phyloP scores from a whole-genome alignment of 257 asterid species.

The Primulina tabacum region DNA sequence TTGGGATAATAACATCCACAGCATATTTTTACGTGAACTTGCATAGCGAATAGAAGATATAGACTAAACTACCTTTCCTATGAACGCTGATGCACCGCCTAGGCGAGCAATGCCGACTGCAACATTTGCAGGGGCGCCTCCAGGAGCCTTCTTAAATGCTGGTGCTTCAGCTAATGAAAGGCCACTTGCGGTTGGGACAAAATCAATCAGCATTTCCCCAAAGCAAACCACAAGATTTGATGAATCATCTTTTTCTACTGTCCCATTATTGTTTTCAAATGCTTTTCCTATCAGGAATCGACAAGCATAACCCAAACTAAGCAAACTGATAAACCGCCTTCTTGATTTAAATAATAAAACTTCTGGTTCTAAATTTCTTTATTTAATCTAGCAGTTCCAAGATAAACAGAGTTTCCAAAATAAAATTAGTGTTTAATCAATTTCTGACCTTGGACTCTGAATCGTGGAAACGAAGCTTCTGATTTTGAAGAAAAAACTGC shows the following conservation, averaged over 20 bases:
- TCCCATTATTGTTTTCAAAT: conserved; percentile 44
- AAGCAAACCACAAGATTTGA: conserved; percentile 78
- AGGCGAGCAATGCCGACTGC: conserved; percentile 99
- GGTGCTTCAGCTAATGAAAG: conserved; percentile 91
- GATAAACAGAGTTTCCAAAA: conserved; percentile 1
- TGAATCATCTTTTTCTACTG: conserved; percentile 50
- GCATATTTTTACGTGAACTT: neutral
- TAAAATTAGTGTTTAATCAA: neutral
- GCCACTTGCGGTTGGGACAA: conserved; percentile 87
- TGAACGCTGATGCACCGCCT: conserved; percentile 92
- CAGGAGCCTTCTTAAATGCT: conserved; percentile 94
- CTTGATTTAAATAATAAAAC: conserved; percentile 15
- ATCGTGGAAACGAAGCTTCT: conserved; percentile 36
- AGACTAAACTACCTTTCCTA: conserved; percentile 67
- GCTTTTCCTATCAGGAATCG: conserved; percentile 49
- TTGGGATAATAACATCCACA: no score
- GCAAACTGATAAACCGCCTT: conserved; percentile 13
- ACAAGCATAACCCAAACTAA: conserved; percentile 13
- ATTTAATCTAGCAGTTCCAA: neutral
- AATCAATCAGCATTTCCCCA: conserved; percentile 98
- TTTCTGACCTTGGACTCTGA: conserved; percentile 48
- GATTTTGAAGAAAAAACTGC: conserved; percentile 37
- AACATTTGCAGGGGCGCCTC: conserved; percentile 99
- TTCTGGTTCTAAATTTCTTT: neutral
- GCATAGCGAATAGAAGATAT: neutral